Conservation (phyloP, 2,329 filamentous ascomycete genomes). For the Graphium sp. region DNA sequence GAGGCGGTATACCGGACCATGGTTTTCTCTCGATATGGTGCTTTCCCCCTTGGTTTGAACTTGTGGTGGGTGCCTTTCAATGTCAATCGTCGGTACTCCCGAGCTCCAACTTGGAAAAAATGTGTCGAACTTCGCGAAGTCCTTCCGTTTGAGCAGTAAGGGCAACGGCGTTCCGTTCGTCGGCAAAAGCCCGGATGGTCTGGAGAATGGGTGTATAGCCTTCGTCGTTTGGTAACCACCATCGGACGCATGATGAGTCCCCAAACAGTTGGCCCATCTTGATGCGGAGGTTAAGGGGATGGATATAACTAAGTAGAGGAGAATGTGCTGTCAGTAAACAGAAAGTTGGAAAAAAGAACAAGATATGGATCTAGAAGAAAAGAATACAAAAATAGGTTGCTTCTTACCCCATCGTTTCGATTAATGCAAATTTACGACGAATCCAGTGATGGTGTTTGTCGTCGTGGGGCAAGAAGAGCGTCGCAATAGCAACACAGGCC, state of each 20-base stretch:
- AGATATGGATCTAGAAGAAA: slow-evolving; percentile 1
- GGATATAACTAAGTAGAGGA: slow-evolving; percentile 52
- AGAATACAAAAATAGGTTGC: slow-evolving; percentile 4
- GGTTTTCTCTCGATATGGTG: no score
- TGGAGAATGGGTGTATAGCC: slow-evolving; percentile 57
- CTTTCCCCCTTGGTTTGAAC: no score
- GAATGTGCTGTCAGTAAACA: slow-evolving; percentile 3
- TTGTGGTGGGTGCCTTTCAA: no score
- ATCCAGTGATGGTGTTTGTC: slow-evolving; percentile 60
- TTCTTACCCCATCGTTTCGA: slow-evolving; percentile 66
- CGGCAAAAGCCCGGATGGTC: slow-evolving; percentile 64
- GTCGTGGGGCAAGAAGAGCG: slow-evolving; percentile 67
- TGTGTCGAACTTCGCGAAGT: slow-evolving; percentile 55
- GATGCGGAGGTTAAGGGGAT: slow-evolving; percentile 54
- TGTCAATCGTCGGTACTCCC: no score
- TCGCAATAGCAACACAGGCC: slow-evolving; percentile 57
- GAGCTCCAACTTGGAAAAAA: slow-evolving; percentile 46
- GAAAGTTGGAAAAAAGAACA: neutral
- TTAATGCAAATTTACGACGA: slow-evolving; percentile 57
- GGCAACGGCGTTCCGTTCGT: slow-evolving; percentile 51
- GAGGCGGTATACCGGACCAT: no score
- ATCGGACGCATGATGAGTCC: slow-evolving; percentile 53
- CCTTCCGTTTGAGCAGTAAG: slow-evolving; percentile 44
- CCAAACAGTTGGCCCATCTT: slow-evolving; percentile 65
- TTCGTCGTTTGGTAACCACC: slow-evolving; percentile 83